phyloP scores from a whole-genome alignment of 176 grass and related monocot species.

The Aegilops bicornis region DNA sequence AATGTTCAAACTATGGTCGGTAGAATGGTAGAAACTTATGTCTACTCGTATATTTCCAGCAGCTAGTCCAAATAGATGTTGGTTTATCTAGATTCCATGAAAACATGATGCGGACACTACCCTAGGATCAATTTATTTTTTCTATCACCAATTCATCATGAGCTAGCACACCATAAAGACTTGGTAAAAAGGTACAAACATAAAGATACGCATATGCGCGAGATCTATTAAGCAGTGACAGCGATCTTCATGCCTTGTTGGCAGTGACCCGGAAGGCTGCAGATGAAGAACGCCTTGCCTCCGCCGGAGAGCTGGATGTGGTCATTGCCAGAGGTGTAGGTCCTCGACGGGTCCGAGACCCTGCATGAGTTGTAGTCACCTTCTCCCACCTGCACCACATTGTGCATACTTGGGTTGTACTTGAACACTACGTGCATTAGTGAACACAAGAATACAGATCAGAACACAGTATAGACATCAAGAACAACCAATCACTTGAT shows the following conservation, averaged over 20 bases:
- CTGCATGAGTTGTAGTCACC: background rate
- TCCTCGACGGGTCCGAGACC: background rate
- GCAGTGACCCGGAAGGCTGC: background rate
- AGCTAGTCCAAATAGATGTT: too few relatives aligned
- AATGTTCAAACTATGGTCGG: too few relatives aligned
- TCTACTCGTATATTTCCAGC: too few relatives aligned
- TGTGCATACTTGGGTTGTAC: background rate
- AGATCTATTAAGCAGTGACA: background rate
- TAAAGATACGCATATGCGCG: background rate
- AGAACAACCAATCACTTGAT: too few relatives aligned
- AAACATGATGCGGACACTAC: background rate
- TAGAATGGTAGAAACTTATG: too few relatives aligned
- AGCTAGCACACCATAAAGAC: background rate
- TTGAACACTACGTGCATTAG: background rate
- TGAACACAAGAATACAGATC: background rate
- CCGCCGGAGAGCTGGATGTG: background rate
- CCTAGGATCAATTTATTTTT: background rate
- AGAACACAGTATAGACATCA: background rate
- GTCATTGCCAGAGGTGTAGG: background rate
- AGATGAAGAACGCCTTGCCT: slow-evolving; percentile 11
- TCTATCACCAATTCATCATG: background rate
- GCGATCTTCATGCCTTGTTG: slow-evolving; percentile 8
- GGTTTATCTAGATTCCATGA: too few relatives aligned
- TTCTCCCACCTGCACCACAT: slow-evolving; percentile 26
- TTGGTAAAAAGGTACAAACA: background rate